Percentiles rank a stretch among this genome's conserved stretches.
Conservation (phyloP, 176 grass and related monocot genomes). For the Echinochloa phyllopogon region DNA sequence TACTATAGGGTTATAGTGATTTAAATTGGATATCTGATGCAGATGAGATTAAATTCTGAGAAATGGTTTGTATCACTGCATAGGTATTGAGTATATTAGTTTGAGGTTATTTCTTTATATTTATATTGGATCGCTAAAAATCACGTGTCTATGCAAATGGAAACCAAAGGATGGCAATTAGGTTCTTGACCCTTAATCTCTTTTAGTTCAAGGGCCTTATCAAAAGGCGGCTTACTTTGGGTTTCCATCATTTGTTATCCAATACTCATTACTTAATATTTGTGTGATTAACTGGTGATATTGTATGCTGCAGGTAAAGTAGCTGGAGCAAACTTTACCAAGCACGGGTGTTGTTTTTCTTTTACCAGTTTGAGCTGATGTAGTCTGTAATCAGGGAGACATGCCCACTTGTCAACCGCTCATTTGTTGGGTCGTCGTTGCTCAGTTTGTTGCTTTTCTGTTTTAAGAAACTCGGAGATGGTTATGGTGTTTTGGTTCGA, state of each 20-base stretch:
- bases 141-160: neutral
- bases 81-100: neutral
- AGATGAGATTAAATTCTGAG: no score
- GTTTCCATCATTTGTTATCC: neutral
- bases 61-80: no score
- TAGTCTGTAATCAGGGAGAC: conserved; percentile 44
- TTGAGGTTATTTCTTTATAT: neutral
- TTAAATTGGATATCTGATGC: no score
- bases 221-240: neutral
- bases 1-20: no score
- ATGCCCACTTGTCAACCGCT: conserved; percentile 24
- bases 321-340: conserved; percentile 44
- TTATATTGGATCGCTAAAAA: neutral
- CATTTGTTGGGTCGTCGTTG: no score
- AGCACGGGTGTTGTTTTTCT: conserved; percentile 35
- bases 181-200: neutral
- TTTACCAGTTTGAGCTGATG: conserved; percentile 55
- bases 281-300: conserved; percentile 26
- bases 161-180: neutral
- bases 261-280: neutral
- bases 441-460: no score
- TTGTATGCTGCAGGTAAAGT: conserved; percentile 49
- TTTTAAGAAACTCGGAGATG: no score
- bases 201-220: neutral
- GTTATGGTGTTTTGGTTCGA: no score